phyloP scores from a whole-genome alignment of 805 yeast genomes.

The Maudiozyma saulgeensis region DNA sequence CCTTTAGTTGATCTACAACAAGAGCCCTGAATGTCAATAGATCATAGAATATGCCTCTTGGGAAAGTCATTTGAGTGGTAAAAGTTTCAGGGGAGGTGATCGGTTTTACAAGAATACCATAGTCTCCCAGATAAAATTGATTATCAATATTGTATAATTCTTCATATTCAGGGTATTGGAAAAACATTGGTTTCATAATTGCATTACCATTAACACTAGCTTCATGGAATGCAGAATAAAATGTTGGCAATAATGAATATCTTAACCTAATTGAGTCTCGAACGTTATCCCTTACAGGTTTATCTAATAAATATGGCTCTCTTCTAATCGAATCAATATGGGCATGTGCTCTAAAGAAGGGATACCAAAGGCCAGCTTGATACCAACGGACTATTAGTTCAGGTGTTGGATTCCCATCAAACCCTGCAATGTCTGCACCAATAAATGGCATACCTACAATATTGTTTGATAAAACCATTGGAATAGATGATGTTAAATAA shows the following conservation, averaged over 20 bases:
- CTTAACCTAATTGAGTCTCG: slow-evolving; percentile 65
- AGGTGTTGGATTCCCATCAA: slow-evolving; percentile 77
- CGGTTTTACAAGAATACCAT: slow-evolving; percentile 73
- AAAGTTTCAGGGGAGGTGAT: slow-evolving; percentile 47
- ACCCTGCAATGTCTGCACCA: slow-evolving; percentile 97
- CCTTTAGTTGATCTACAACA: slow-evolving; percentile 18
- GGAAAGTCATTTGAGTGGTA: slow-evolving; percentile 28
- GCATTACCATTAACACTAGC: slow-evolving; percentile 57
- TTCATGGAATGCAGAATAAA: slow-evolving; percentile 71
- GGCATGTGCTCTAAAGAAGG: slow-evolving; percentile 94
- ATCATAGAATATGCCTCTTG: slow-evolving; percentile 51
- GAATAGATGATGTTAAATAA: slow-evolving; percentile 66
- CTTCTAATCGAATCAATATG: slow-evolving; percentile 88
- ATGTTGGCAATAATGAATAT: slow-evolving; percentile 64
- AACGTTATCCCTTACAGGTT: slow-evolving; percentile 56
- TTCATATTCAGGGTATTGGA: slow-evolving; percentile 36
- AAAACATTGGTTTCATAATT: slow-evolving; percentile 59
- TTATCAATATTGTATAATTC: slow-evolving; percentile 59
- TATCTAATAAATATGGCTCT: slow-evolving; percentile 84
- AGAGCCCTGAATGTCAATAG: slow-evolving; percentile 31
- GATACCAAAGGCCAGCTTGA: slow-evolving; percentile 92
- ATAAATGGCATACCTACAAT: slow-evolving; percentile 82
- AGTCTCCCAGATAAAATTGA: slow-evolving; percentile 66
- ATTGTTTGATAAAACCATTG: slow-evolving; percentile 78
- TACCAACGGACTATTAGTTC: slow-evolving; percentile 89